Conservation (phyloP, 306 rosid genomes). For the Casuarina cunninghamiana region DNA sequence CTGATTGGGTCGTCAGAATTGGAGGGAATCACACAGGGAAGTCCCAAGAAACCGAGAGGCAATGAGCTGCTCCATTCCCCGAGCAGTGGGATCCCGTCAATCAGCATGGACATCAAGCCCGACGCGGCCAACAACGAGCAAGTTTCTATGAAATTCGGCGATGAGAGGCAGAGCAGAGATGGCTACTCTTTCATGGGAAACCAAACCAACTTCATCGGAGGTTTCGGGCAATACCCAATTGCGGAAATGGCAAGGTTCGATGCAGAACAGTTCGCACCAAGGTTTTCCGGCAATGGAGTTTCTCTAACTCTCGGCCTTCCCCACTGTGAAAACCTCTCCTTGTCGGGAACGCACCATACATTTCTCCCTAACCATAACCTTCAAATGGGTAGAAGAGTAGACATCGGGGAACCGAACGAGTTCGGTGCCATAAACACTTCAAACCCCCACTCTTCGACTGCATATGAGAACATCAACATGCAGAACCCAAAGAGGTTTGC, state of each 20-base stretch:
- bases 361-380: slow-evolving; percentile 72
- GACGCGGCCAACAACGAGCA: slow-evolving; percentile 48
- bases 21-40: slow-evolving; percentile 81
- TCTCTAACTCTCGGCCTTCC: slow-evolving; percentile 96
- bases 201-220: slow-evolving; percentile 75
- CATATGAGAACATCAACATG: slow-evolving; percentile 74
- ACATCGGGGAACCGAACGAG: slow-evolving; percentile 61
- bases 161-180: slow-evolving; percentile 67
- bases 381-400: slow-evolving; percentile 74
- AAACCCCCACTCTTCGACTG: slow-evolving; percentile 69
- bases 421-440: slow-evolving; percentile 60
- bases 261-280: slow-evolving; percentile 66
- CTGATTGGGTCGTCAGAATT: slow-evolving; percentile 83
- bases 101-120: slow-evolving; percentile 52
- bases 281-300: slow-evolving; percentile 84
- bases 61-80: slow-evolving; percentile 52
- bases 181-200: slow-evolving; percentile 73
- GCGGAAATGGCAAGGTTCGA: slow-evolving; percentile 83
- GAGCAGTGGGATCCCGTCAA: slow-evolving; percentile 35
- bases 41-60: slow-evolving; percentile 78
- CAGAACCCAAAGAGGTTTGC: slow-evolving; percentile 91
- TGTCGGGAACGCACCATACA: slow-evolving; percentile 64
- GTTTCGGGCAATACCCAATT: slow-evolving; percentile 88
- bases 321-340: slow-evolving; percentile 67
- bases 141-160: slow-evolving; percentile 61